Base-by-base conservation (phyloP, 2,329 filamentous ascomycete genomes). In the Fusarium phyllophilum region DNA sequence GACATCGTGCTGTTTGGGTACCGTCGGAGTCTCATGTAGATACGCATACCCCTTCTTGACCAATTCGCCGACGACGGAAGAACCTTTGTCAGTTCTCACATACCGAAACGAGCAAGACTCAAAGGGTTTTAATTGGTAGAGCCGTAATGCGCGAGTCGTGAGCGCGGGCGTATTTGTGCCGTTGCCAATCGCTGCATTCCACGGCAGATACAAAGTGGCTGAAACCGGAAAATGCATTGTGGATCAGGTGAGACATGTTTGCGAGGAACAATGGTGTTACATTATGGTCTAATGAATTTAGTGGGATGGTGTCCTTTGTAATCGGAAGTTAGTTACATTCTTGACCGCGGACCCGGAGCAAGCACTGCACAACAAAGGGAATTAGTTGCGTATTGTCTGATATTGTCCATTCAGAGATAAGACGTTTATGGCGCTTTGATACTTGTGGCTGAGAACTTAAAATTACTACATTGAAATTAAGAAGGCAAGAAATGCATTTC, bases 401-500 rank as follows among this genome's bases (percentile, higher is more conserved):
- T 7, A 7, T 12, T 14, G 3, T 51, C 46, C 10, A 24, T 10
- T 3, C 8, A 6, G 5, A 17, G 15, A 1, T 1, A 14, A 10
- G n/a, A 29, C 8, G 8, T 2, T 5, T 33, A 18, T 18, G 14
- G 0, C 3, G 8, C 20, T 18, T 4, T 33, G 8, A 24, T 15
- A 24, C 10, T 6, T 9, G 29, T 33, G 48, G 15, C 22, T 24
- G 29, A 33, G 29, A 33, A 8, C 11, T 24, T 33, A 51, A 14
- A 33, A 10, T 5, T 22, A 51, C 29, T 18, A 14, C 29, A 18
- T 8, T 6, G 8, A n/a, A 13, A 10, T 3, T 18, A 0, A 17
- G 1, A 24, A 3, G 2, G 18, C 15, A 10, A n/a, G 8, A 4
- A 9, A 4, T 11, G 2, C 10, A 3, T 13, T 3, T 29, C 10